Evolutionary conservation across 306 rosid species (phyloP), one percentile per base, ranked within the genome.

Genomic region (Clitoria ternatea): DNA sequence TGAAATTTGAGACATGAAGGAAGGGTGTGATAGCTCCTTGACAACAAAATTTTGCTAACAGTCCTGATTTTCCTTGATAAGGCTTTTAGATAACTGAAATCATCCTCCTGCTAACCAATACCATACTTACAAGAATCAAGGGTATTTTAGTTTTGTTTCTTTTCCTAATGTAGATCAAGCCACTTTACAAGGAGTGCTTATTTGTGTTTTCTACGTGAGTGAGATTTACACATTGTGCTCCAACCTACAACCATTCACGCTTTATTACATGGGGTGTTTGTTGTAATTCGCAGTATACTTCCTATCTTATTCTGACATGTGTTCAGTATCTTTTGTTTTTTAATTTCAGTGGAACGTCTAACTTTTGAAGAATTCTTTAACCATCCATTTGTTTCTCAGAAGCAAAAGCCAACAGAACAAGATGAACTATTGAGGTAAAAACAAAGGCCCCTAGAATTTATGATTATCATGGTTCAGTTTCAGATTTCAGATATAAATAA

Each of bases 361-460:
- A 89, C 99, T 32, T 91, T 91, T 61, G 97, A 91, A 80, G 97
- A 95, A 78, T 95, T 89, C 80, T 91, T 95, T 78, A 89, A 86
- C 70, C 99, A 95, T 61, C 87, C 89, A 37, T 91, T 84, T 61
- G 85, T 95, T 67, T 76, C 81, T 59, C 86, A 63, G 40, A 81
- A 73, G 83, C 88, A 77, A 72, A 81, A 73, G 83, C 88, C 75
- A 72, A 81, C 78, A 11, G 83, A 80, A 71, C 85, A 55, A n/a
- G 84, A 81, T 69, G 92, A 79, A 60, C 73, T 83, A 13, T 77
- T 59, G 55, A 86, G 99, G 99, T 95, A 83, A 70, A 75, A 66
- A 49, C 26, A 69, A 43, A 22, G 49, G 50, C 59, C 70, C 65
- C 69, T 37, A 35, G 18, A 69, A 49, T 78, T 80, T 59, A 61